These are phyloP conservation scores for Cladorrhinum sp. DNA, from an alignment of 2,329 filamentous ascomycete genomes.

Conservation along the genomic window DNA sequence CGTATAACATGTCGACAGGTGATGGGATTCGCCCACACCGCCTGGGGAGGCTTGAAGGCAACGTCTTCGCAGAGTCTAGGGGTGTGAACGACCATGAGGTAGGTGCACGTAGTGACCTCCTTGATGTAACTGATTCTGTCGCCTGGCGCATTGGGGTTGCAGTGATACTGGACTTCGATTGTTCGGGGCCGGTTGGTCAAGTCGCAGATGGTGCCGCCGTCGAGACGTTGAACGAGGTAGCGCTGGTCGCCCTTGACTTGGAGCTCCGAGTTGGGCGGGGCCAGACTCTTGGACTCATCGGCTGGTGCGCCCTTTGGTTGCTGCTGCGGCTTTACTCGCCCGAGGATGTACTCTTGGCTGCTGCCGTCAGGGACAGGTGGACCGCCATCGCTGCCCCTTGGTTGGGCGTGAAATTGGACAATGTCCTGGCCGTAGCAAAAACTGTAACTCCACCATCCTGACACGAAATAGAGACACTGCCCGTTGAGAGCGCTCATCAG, in stretches of 20 bases:
- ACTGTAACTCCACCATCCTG: slow-evolving; percentile 94
- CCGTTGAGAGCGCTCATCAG: slow-evolving; percentile 74
- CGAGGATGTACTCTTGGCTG: slow-evolving; percentile 74
- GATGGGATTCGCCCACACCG: slow-evolving; percentile 73
- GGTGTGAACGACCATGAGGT: slow-evolving; percentile 90
- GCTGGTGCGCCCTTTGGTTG: slow-evolving; percentile 19
- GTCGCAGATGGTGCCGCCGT: slow-evolving; percentile 79
- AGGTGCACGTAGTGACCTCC: slow-evolving; percentile 85
- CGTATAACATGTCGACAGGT: slow-evolving; percentile 69
- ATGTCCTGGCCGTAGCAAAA: slow-evolving; percentile 89
- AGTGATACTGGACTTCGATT: slow-evolving; percentile 79
- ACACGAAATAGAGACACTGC: slow-evolving; percentile 75
- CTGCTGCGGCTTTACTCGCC: slow-evolving; percentile 46
- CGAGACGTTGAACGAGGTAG: slow-evolving; percentile 80
- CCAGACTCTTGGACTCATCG: slow-evolving; percentile 19
- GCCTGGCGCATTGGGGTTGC: slow-evolving; percentile 67
- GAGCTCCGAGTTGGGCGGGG: slow-evolving; percentile 58
- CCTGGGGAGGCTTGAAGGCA: slow-evolving; percentile 78
- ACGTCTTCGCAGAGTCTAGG: slow-evolving; percentile 83
- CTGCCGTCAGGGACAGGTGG: slow-evolving; percentile 75
- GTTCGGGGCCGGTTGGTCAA: slow-evolving; percentile 76
- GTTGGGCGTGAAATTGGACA: slow-evolving; percentile 84
- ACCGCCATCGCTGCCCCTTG: slow-evolving; percentile 62
- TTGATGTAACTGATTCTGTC: slow-evolving; percentile 91
- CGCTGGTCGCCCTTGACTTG: slow-evolving; percentile 80